Evolutionary conservation across 352 stramenopile species (phyloP).

Genomic region (Phytophthora pini): DNA sequence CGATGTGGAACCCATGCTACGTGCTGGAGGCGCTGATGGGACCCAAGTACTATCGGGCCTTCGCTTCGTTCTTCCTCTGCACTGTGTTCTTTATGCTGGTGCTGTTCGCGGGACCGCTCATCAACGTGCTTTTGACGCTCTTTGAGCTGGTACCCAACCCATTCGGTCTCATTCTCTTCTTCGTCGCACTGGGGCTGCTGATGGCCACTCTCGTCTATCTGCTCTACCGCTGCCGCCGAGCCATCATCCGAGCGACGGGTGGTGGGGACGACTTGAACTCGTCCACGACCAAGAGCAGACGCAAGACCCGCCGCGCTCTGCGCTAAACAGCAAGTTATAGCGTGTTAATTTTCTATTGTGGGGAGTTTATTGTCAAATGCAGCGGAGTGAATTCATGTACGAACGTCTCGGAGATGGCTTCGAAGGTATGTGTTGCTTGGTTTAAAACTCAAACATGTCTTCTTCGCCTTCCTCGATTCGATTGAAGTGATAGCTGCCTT

Average conservation of each 20-base stretch:
- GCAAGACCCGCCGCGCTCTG: slow-evolving; percentile 27
- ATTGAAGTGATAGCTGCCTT: neutral
- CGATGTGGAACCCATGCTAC: slow-evolving; percentile 86
- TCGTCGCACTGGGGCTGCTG: slow-evolving; percentile 45
- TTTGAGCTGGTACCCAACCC: slow-evolving; percentile 70
- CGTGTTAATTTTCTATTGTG: slow-evolving; percentile 2
- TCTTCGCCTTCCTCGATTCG: neutral
- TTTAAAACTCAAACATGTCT: neutral
- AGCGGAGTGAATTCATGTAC: neutral
- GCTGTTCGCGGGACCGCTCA: slow-evolving; percentile 72
- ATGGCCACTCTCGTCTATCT: slow-evolving; percentile 53
- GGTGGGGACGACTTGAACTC: slow-evolving; percentile 19
- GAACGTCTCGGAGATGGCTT: too few species aligned
- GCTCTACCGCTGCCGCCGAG: slow-evolving; percentile 63
- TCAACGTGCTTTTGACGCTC: slow-evolving; percentile 74
- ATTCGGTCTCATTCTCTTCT: slow-evolving; percentile 68
- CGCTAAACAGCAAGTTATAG: slow-evolving; percentile 14
- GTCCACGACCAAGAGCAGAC: slow-evolving; percentile 25
- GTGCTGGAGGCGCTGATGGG: slow-evolving; percentile 82
- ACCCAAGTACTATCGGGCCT: slow-evolving; percentile 73
- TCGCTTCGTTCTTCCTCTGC: slow-evolving; percentile 71
- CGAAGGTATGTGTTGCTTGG: neutral
- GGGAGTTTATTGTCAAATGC: slow-evolving; percentile 8
- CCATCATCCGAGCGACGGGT: slow-evolving; percentile 38
- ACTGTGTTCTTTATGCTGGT: slow-evolving; percentile 60